phyloP scores from a whole-genome alignment of 495 filamentous ascomycete species.

The Sabuloglossum arenarium region DNA sequence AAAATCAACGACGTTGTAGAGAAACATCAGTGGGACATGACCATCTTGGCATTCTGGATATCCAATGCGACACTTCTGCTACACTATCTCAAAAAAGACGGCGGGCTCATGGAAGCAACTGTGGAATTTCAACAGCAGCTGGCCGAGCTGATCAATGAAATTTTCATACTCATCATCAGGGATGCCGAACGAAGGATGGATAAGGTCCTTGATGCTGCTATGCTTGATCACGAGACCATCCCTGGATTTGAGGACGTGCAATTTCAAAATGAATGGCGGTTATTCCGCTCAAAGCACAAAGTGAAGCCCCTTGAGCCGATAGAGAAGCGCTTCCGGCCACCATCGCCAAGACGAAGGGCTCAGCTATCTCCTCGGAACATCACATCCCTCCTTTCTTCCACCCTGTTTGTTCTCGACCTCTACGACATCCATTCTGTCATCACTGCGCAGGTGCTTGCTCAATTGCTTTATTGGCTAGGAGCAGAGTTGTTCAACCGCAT shows the following conservation, averaged over 20 bases:
- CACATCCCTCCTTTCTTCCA: slow-evolving; percentile 90
- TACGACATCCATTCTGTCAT: slow-evolving; percentile 99
- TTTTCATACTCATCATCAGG: slow-evolving; percentile 94
- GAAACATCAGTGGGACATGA: slow-evolving; percentile 96
- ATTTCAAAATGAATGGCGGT: slow-evolving; percentile 95
- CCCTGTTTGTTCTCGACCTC: slow-evolving; percentile 89
- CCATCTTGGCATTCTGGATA: slow-evolving; percentile 94
- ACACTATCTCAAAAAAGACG: slow-evolving; percentile 93
- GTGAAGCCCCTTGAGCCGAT: slow-evolving; percentile 59
- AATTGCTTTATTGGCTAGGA: slow-evolving; percentile 90
- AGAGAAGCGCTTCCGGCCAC: slow-evolving; percentile 84
- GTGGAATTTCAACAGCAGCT: slow-evolving; percentile 82
- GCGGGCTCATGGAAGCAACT: slow-evolving; percentile 60
- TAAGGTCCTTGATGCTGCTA: slow-evolving; percentile 75
- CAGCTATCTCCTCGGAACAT: slow-evolving; percentile 88
- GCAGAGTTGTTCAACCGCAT: slow-evolving; percentile 97
- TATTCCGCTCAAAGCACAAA: slow-evolving; percentile 79
- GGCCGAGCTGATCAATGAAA: slow-evolving; percentile 91
- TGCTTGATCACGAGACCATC: slow-evolving; percentile 97
- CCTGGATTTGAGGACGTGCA: slow-evolving; percentile 90
- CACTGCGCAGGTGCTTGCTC: slow-evolving; percentile 72
- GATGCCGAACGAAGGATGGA: slow-evolving; percentile 97
- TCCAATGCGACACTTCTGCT: slow-evolving; percentile 89
- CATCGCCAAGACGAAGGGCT: slow-evolving; percentile 82
- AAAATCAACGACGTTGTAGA: slow-evolving; percentile 95